These are phyloP conservation scores for Noccaea caerulescens DNA, from an alignment of 345 rosid species.

Conservation along the genomic window DNA sequence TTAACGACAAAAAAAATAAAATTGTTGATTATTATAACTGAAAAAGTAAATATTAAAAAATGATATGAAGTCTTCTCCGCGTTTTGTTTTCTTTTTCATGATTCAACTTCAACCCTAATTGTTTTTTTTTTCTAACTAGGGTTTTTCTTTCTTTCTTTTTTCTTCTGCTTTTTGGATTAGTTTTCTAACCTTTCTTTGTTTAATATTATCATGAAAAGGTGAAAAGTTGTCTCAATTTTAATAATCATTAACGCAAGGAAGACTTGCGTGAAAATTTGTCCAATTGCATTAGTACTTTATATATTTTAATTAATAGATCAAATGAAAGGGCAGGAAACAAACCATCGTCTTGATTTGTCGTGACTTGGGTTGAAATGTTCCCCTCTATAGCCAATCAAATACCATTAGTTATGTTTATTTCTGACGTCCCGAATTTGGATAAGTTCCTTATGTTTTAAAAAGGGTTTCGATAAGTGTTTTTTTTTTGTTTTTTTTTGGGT, in stretches of 20 bases:
- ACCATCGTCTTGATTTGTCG: conserved; percentile 45
- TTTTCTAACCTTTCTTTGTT: conserved; percentile 49
- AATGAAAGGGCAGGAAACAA: conserved; percentile 37
- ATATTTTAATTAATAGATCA: conserved; percentile 28
- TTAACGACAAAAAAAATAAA: background rate
- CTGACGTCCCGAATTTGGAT: conserved; percentile 14
- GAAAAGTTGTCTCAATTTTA: conserved; percentile 30
- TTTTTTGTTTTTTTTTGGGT: too few relatives aligned
- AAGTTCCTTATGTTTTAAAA: conserved; percentile 2
- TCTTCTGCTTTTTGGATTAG: conserved; percentile 69
- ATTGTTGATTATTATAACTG: conserved; percentile 35
- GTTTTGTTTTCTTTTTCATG: conserved; percentile 42
- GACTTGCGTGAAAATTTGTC: conserved; percentile 41
- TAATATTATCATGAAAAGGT: conserved; percentile 10
- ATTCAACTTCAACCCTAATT: conserved; percentile 43
- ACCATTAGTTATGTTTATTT: conserved; percentile 7
- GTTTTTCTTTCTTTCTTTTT: conserved; percentile 45
- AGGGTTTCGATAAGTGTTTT: background rate
- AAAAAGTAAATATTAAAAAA: conserved; percentile 5
- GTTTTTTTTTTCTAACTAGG: conserved; percentile 51
- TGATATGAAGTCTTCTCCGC: conserved; percentile 42
- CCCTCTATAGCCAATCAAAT: conserved; percentile 39
- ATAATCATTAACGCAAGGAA: conserved; percentile 31
- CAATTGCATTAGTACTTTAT: conserved; percentile 35
- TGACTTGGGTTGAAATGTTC: conserved; percentile 48